These are phyloP conservation scores for Pseudopithomyces chartarum DNA, from an alignment of 2,329 filamentous ascomycete genomes.

Conservation along the genomic window DNA sequence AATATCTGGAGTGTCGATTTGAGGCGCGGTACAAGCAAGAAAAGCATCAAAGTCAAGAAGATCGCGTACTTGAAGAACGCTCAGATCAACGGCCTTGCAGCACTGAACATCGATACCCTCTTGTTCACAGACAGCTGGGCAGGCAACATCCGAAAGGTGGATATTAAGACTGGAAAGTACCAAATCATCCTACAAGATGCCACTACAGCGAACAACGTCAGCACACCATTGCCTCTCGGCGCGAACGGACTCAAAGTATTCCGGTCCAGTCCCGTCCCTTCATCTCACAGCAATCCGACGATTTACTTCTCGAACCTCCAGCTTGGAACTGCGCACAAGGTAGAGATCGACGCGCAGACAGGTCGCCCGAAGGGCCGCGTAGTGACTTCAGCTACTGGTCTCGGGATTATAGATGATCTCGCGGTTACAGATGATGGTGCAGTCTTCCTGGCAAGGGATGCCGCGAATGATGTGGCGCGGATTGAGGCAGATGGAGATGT, in stretches of 20 bases:
- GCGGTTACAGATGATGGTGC: slow-evolving; percentile 21
- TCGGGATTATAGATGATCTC: slow-evolving; percentile 25
- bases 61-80: slow-evolving; percentile 19
- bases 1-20: slow-evolving; percentile 27
- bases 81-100: slow-evolving; percentile 30
- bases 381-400: slow-evolving; percentile 8
- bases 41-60: slow-evolving; percentile 10
- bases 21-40: neutral
- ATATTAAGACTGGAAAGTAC: slow-evolving; percentile 14
- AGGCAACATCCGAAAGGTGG: slow-evolving; percentile 20
- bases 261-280: slow-evolving; percentile 5
- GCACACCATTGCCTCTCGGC: slow-evolving; percentile 15
- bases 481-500: slow-evolving; percentile 5
- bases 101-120: slow-evolving; percentile 19
- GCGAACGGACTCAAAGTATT: slow-evolving; percentile 30
- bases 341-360: slow-evolving; percentile 15
- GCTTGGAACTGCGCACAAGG: slow-evolving; percentile 14
- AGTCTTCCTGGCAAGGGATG: slow-evolving; percentile 14
- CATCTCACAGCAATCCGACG: neutral
- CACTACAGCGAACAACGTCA: slow-evolving; percentile 17
- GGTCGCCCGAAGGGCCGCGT: slow-evolving; percentile 8
- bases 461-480: slow-evolving; percentile 14
- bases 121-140: slow-evolving; percentile 28
- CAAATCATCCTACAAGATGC: slow-evolving; percentile 17
- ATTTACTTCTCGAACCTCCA: slow-evolving; percentile 29